A percentile compares a stretch with the other conserved stretches of the same genome.
Evolutionary conservation across 306 rosid species (phyloP).

Genomic region (Cajanus cajan): DNA sequence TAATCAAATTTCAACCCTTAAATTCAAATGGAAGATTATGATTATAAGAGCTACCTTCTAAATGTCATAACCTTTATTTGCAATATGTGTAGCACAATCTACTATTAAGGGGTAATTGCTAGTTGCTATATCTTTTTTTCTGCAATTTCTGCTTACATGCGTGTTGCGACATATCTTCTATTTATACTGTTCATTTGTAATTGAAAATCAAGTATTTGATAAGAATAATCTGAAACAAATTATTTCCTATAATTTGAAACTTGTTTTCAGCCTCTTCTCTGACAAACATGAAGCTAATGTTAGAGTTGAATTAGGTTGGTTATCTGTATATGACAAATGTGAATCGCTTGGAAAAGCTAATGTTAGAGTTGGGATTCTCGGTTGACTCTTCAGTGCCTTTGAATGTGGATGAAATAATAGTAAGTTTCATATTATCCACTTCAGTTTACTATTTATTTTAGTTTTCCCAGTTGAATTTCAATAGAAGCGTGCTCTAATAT

Average conservation of each 20-base stretch:
- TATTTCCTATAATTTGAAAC: neutral
- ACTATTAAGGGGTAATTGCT: neutral
- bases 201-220: constrained; percentile 13
- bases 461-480: neutral
- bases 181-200: constrained; percentile 1
- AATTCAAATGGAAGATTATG: too few relatives aligned
- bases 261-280: constrained; percentile 31
- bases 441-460: neutral
- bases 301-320: constrained; percentile 62
- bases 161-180: constrained; percentile 22
- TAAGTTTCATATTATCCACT: constrained; percentile 38
- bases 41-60: too few relatives aligned
- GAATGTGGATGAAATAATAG: constrained; percentile 53
- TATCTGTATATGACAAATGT: constrained; percentile 76
- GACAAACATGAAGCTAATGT: neutral
- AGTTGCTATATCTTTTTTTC: constrained; percentile 1
- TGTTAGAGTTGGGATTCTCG: constrained; percentile 79
- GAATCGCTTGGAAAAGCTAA: constrained; percentile 77
- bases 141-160: constrained; percentile 7
- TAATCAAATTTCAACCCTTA: too few relatives aligned
- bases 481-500: neutral
- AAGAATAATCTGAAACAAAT: constrained; percentile 22
- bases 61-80: neutral
- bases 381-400: constrained; percentile 62
- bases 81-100: neutral